These are phyloP conservation scores for Fusarium irregulare DNA, from an alignment of 2,329 filamentous ascomycete genomes.

Conservation along the genomic window DNA sequence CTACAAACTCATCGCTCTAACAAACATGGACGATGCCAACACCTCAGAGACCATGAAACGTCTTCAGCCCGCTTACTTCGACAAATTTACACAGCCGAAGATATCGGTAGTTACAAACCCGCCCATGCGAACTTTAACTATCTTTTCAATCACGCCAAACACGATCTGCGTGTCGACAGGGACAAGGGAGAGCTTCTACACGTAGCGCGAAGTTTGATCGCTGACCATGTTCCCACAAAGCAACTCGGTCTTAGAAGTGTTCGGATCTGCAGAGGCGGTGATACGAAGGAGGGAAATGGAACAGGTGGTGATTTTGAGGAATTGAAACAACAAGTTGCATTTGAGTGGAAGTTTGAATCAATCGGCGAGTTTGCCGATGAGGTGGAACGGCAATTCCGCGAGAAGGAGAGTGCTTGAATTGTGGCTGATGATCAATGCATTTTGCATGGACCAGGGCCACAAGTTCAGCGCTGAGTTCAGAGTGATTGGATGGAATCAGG, in stretches of 20 bases:
- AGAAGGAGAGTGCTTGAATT: constrained; percentile 1
- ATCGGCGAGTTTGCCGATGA: constrained; percentile 19
- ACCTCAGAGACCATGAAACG: background rate
- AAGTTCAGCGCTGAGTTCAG: background rate
- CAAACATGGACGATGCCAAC: constrained; percentile 26
- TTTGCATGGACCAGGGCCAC: background rate
- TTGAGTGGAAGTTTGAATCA: constrained; percentile 25
- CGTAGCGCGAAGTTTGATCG: constrained; percentile 27
- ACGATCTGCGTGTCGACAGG: constrained; percentile 10
- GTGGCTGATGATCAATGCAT: background rate
- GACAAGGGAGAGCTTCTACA: constrained; percentile 12
- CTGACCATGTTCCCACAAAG: constrained; percentile 25
- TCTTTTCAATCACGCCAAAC: constrained; percentile 2
- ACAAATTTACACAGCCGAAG: constrained; percentile 20
- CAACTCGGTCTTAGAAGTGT: constrained; percentile 5
- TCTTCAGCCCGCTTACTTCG: constrained; percentile 10
- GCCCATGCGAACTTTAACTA: constrained; percentile 22
- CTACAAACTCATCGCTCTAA: constrained; percentile 14
- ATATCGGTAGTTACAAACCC: constrained; percentile 25
- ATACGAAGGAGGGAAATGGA: constrained; percentile 8
- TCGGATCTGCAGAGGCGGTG: constrained; percentile 18
- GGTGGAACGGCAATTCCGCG: constrained; percentile 16
- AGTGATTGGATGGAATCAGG: background rate
- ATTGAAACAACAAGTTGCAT: constrained; percentile 1
- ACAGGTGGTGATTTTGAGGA: constrained; percentile 18